Percentiles rank a stretch among this genome's conserved stretches.
Conservation (phyloP, 306 rosid species). For the Pueraria montana region DNA sequence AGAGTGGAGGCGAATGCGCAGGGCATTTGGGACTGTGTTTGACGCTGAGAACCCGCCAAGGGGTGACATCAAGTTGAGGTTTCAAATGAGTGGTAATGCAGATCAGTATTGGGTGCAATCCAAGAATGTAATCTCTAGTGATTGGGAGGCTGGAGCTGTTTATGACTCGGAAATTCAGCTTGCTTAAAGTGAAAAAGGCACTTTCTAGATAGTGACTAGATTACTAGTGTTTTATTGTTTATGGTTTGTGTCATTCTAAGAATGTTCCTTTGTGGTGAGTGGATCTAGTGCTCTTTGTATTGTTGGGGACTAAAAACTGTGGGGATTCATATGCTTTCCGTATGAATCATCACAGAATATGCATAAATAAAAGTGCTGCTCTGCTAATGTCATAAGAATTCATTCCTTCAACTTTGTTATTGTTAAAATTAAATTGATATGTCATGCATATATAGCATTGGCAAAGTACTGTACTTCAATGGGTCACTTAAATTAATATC, state of each 20-base stretch:
- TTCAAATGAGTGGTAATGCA: constrained; percentile 62
- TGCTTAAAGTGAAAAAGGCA: constrained; percentile 14
- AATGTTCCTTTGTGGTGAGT: constrained; percentile 31
- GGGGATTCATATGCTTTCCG: constrained; percentile 34
- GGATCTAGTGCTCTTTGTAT: constrained; percentile 36
- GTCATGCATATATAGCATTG: neutral
- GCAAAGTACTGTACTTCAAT: neutral
- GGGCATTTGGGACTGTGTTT: constrained; percentile 79
- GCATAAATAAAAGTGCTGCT: constrained; percentile 10
- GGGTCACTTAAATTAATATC: neutral
- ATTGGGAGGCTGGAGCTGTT: constrained; percentile 74
- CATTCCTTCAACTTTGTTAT: neutral
- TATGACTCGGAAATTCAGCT: constrained; percentile 75
- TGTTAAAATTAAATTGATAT: neutral
- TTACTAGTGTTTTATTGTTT: constrained; percentile 26
- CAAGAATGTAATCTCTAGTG: constrained; percentile 60
- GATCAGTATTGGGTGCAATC: constrained; percentile 66
- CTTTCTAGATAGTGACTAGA: neutral
- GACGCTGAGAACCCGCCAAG: constrained; percentile 74
- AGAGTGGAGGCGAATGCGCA: constrained; percentile 79
- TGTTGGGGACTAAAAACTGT: neutral
- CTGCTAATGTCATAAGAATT: neutral
- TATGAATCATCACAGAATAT: constrained; percentile 30
- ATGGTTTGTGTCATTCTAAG: constrained; percentile 21
- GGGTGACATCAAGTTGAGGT: constrained; percentile 63